Base-by-base conservation (phyloP, 106 monocot genomes). In the Allium sativum region DNA sequence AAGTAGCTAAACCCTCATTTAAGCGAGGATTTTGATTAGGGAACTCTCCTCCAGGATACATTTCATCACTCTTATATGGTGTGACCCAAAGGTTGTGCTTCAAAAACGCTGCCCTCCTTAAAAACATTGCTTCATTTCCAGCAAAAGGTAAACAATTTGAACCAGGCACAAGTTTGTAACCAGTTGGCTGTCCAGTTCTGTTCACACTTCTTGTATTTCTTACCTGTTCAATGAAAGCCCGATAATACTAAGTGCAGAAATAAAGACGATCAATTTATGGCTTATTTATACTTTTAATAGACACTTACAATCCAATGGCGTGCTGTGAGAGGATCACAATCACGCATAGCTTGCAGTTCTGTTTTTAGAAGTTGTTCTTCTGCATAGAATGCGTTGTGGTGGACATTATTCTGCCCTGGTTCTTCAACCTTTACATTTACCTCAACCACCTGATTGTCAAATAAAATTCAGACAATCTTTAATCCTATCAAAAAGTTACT, bases 31-130 rank as follows among this genome's bases (percentile, higher is more conserved):
- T 95, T 79, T 95, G 95, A 67, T 95, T 95, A 41, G 95, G 95
- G 67, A 95, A 95, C 61, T 95, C 95, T 8, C 95, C 95, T 56
- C 95, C 95, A 53, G 95, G 95, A 64, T 78, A 90, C 86, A 84
- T 84, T 64, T 95, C 95, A 69, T 86, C 75, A 53, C 73, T 76
- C 18, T 78, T 90, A 68, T 95, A 95, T 42, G 81, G 79, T 63
- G 95, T 95, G 22, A 95, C 95, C 95, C 95, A 95, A 70, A 95
- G 95, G 65, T 95, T 95, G 65, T 95, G 95, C 81, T 84, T 95
- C 21, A 95, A 66, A 64, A 95, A 95, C 10, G 86, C 83, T 67
- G 95, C 95, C 68, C 95, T 84, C 75, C 95, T 83, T 9, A 95
- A 47, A 84, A 90, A 87, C 41, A 79, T 87, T 68, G 95, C 95